phyloP scores from a whole-genome alignment of 768 basidiomycete genomes.

The Rubroboletus pulcherrimus region DNA sequence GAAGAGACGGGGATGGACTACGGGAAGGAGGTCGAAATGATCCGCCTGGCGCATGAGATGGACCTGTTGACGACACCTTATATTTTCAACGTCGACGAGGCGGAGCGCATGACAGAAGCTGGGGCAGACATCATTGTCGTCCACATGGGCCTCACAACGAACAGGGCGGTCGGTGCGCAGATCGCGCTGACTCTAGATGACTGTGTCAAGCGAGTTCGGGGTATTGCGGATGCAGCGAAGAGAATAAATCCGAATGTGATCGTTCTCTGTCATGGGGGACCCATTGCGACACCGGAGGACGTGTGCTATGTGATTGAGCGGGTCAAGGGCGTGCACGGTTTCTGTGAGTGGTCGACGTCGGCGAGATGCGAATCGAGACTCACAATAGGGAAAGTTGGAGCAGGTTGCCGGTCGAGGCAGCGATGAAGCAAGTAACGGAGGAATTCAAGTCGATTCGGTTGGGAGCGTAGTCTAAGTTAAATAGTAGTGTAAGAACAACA shows the following conservation, averaged over 20 bases:
- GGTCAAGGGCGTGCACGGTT: slow-evolving; percentile 18
- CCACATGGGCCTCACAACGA: slow-evolving; percentile 31
- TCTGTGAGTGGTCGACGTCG: slow-evolving; percentile 16
- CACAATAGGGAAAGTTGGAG: slow-evolving; percentile 13
- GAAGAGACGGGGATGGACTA: slow-evolving; percentile 32
- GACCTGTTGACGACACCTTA: slow-evolving; percentile 27
- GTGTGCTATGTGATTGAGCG: slow-evolving; percentile 19
- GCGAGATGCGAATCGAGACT: background rate
- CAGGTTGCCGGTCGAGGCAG: slow-evolving; percentile 25
- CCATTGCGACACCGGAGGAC: slow-evolving; percentile 25
- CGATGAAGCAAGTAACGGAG: slow-evolving; percentile 16
- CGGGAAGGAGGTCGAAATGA: slow-evolving; percentile 31
- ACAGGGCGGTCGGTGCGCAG: slow-evolving; percentile 24
- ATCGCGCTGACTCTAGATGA: slow-evolving; percentile 23
- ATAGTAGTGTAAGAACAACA: slow-evolving; percentile 21
- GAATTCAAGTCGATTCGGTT: slow-evolving; percentile 24
- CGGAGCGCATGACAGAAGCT: slow-evolving; percentile 22
- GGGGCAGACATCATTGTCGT: slow-evolving; percentile 27
- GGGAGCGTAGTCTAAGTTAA: background rate
- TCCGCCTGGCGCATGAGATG: slow-evolving; percentile 21
- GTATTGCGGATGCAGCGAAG: slow-evolving; percentile 17
- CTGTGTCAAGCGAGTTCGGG: slow-evolving; percentile 18
- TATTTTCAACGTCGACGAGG: slow-evolving; percentile 27
- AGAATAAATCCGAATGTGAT: slow-evolving; percentile 18
- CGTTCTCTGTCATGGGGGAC: slow-evolving; percentile 23